Evolutionary conservation across 371 early-diverging fungal species (phyloP), one percentile per base, ranked within the genome.

Genomic region (Rhizopus delemar): DNA sequence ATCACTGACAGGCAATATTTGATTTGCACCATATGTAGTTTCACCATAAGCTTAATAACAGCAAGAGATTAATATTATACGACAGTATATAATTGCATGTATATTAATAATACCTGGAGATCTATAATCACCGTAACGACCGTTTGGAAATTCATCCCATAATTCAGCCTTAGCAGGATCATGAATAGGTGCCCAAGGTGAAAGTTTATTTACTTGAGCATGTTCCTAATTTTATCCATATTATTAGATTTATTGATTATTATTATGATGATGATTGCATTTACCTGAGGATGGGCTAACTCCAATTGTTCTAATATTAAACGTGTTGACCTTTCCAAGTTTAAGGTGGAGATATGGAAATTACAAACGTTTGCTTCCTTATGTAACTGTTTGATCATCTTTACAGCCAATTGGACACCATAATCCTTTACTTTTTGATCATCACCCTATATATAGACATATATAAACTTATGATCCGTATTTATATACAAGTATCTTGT

Each of bases 131-230:
- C 97, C 97, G 90, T 95, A 98, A 38, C 98, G 89, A 22, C 98
- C 97, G 70, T 98, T 98, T 31, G 97, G 97, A 70, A 93, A 97
- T 51, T 98, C 96, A 80, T 98, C 97, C 95, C 95, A 96, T 28
- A 86, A 76, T 60, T 84, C 84, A 5, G 77, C 76, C n/a, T 69
- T 68, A 9, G 69, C 52, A 28, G 74, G 61, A 46, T 74, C 75
- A 52, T 63, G 69, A 45, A 64, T 41, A 45, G 65, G 59, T 12
- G 61, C 45, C 62, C 65, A 70, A 45, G 73, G 56, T 29, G 66
- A 41, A 8, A 59, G 15, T 22, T 61, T 66, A 13, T 33, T 41
- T 3, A 54, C 22, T 12, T 33, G 34, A 13, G 36, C 16, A 12
- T 15, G 11, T 16, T 57, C 32, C 32, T 50, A n/a, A 45, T 12